Conservation (phyloP, 2,329 filamentous ascomycete genomes). For the Aspergillus novoparasiticus region DNA sequence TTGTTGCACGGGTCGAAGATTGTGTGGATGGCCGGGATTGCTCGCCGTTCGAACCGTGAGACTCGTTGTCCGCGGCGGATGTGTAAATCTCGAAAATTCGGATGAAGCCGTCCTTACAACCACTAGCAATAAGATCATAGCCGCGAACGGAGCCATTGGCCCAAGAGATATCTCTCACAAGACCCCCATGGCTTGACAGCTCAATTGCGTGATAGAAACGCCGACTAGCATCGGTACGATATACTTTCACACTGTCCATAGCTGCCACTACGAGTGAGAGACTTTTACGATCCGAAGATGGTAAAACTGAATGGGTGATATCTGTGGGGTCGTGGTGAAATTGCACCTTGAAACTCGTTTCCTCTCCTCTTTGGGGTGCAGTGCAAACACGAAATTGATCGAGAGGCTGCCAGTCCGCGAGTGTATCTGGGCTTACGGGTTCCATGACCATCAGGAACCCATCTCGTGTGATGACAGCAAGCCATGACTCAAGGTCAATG, state of each 20-base stretch:
- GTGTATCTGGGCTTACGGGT: conserved; percentile 79
- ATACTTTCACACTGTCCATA: conserved; percentile 81
- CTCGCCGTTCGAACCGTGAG: conserved; percentile 30
- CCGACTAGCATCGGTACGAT: conserved; percentile 72
- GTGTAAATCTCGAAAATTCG: conserved; percentile 73
- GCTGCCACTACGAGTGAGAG: conserved; percentile 82
- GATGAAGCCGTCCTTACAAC: conserved; percentile 87
- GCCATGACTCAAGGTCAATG: conserved; percentile 78
- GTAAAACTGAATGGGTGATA: conserved; percentile 74
- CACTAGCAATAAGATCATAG: conserved; percentile 87
- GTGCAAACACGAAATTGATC: conserved; percentile 76
- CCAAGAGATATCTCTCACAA: conserved; percentile 90
- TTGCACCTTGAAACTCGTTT: conserved; percentile 80
- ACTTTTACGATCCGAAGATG: conserved; percentile 78
- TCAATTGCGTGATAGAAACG: conserved; percentile 85
- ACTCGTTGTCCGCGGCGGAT: conserved; percentile 27
- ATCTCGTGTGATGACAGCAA: conserved; percentile 82
- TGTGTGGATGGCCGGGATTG: conserved; percentile 30
- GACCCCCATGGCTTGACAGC: conserved; percentile 69
- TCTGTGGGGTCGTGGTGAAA: conserved; percentile 80
- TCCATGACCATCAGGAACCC: conserved; percentile 80
- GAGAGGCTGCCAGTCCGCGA: conserved; percentile 73
- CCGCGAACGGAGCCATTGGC: conserved; percentile 87
- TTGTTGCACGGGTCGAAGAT: conserved; percentile 33
- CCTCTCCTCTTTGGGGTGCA: conserved; percentile 74